Evolutionary conservation across 2,329 filamentous ascomycete species (phyloP), one percentile per base, ranked within the genome.

Genomic region (Penicillium sp.): DNA sequence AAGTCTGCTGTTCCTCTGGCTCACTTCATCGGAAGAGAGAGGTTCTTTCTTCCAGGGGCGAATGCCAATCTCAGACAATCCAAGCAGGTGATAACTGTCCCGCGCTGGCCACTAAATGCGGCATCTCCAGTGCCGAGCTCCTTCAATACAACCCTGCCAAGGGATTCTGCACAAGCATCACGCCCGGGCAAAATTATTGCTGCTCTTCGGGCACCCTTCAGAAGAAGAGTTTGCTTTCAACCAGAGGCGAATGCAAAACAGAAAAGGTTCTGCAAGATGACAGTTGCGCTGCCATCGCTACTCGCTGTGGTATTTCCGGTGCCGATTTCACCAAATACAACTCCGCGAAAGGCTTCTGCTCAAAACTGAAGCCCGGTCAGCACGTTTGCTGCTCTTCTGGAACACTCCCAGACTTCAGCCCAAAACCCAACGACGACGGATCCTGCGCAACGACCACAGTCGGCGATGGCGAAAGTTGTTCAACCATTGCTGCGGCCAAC

Each of bases 321-420:
- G 40, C 55, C 11, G 67, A 79, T 44, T 74, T 79, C 45, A 67
- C 59, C 18, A 72, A 72, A 43, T 76, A 70, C 58, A 79, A 80
- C 54, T 42, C 45, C 10, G 54, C 50, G 29, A 59, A 49, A 10
- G n/a, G 31, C 6, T 48, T 72, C 6, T 72, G 68, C 50, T 57
- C 55, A 3, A 67, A 54, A 0, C 67, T 81, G 0, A 52, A 53
- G n/a, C 62, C 66, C 0, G 68, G 67, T 11, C 67, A 75, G 53
- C 56, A 59, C 5, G 69, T 75, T 7, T 77, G 73, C 59, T 77
- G 72, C 55, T 62, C 66, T 0, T 22, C 46, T 8, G 75, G 74
- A 11, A 64, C 52, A 13, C 60, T 74, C 32, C 73, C 73, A 3
- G 65, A 73, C 41, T 61, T 72, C 9, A 32, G 49, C 6, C 74